Base-by-base conservation (phyloP, 2,329 filamentous ascomycete genomes). In the Cordyceps tenuipes region DNA sequence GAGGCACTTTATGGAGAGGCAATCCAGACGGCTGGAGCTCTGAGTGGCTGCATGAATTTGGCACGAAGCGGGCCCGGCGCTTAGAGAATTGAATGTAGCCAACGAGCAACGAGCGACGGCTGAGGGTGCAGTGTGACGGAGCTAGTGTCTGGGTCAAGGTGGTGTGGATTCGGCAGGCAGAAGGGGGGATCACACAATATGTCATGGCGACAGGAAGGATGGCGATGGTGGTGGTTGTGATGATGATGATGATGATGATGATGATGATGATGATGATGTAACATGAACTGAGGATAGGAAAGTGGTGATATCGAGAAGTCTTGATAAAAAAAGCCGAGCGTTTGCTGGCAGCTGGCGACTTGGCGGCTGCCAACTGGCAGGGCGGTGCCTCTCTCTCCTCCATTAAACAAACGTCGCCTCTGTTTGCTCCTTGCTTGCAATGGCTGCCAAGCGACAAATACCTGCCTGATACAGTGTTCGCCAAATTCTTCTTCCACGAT, bases 31-130 rank as follows among this genome's bases (percentile, higher is more conserved):
- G 50, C 60, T 15, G 59, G 57, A 9, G 47, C 49, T 65, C 51
- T 66, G 53, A 70, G 59, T 70, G 68, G 68, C 61, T 60, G 63
- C 63, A 61, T 66, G 67, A 62, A 64, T 70, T 69, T 68, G 67
- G 67, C 65, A 65, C 64, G 41, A 50, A 62, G 62, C 63, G 62
- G 51, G 60, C 61, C 61, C 64, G 66, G 66, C 66, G 66, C 66
- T 68, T 68, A 67, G 53, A 64, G 55, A 62, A 46, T 49, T 41
- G 47, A 49, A 17, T 26, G 54, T 56, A 49, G 62, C 60, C 60
- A 62, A 59, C 46, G 55, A 62, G 55, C 60, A 62, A 59, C 46
- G 55, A 62, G 55, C 58, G 60, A 48, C 55, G 23, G 55, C 41
- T 51, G 51, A 52, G 51, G 59, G 47, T 57, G 53, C 36, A 57